Evolutionary conservation across 768 basidiomycete genomes (phyloP).

Genomic region (Gelatoporia subvermispora): DNA sequence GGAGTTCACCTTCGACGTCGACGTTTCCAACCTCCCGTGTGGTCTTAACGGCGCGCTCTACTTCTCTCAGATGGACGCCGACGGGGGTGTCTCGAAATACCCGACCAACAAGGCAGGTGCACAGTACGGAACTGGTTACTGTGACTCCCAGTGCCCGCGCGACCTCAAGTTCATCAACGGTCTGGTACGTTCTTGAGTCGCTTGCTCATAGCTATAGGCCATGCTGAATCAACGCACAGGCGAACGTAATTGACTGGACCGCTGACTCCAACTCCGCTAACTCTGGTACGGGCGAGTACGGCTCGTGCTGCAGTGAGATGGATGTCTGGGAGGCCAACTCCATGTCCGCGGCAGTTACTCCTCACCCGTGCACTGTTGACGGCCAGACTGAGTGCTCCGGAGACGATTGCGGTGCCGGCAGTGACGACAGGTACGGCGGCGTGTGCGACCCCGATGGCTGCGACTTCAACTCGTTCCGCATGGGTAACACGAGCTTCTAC

Average conservation of each 20-base stretch:
- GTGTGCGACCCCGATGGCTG: constrained; percentile 53
- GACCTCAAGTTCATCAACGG: constrained; percentile 54
- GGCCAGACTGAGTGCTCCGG: constrained; percentile 40
- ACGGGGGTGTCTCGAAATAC: constrained; percentile 43
- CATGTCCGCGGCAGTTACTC: constrained; percentile 43
- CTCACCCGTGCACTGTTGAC: constrained; percentile 39
- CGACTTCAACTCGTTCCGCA: constrained; percentile 59
- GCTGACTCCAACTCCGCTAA: constrained; percentile 33
- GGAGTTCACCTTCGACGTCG: constrained; percentile 55
- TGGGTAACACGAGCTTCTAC: constrained; percentile 43
- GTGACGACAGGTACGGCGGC: constrained; percentile 33
- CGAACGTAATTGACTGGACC: constrained; percentile 41
- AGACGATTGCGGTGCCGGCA: constrained; percentile 26
- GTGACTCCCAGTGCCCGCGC: constrained; percentile 51
- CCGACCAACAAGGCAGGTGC: constrained; percentile 51
- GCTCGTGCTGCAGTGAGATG: constrained; percentile 54
- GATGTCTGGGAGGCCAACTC: constrained; percentile 55
- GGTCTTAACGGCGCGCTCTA: constrained; percentile 56
- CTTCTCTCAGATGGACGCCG: constrained; percentile 52
- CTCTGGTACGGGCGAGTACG: constrained; percentile 38
- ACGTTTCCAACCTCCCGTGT: constrained; percentile 48
- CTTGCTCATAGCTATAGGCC: not conserved
- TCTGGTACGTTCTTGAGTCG: constrained; percentile 26
- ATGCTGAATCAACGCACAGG: constrained; percentile 24
- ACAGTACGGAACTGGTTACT: constrained; percentile 56